Evolutionary conservation across 2,329 filamentous ascomycete genomes (phyloP), one percentile per base, ranked within the genome.

Genomic region (Stemphylium lycopersici): DNA sequence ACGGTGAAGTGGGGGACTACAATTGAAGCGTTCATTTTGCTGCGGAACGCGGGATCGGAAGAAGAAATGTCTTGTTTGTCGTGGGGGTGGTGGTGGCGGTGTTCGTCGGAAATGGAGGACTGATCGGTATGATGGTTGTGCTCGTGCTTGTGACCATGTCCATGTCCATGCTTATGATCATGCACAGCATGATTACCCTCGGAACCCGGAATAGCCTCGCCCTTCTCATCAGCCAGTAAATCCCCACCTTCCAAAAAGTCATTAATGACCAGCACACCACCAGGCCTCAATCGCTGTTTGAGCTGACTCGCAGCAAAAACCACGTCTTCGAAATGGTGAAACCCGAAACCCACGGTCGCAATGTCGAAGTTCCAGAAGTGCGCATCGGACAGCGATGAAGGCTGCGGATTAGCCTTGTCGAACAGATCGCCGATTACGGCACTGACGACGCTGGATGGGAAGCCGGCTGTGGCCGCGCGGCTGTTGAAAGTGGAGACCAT

Each of bases 401-500:
- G 66, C 0, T 52, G 31, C 0, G 71, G 63, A 5, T 69, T 47
- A 4, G 55, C 26, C 31, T 67, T 67, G 33, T 70, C 62, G 40
- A 76, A 69, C 0, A 80, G 59, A 54, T 81, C 69, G 6, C 76
- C 74, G 3, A 66, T 55, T 0, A 70, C 55, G 26, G 71, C 72
- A 13, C 60, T 54, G 33, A 74, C 66, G 13, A 52, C 55, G 2
- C 52, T 36, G 2, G 43, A 22, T 0, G 62, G 42, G 3, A 74
- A 33, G 6, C 61, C 61, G 8, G 65, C 60, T 7, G 52, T 40
- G 3, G 37, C 47, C 16, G 85, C 86, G 22, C 82, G 80, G 10
- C 77, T 74, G 68, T 91, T 92, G 77, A 88, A 93, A 6, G 81
- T 78, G 0, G 78, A 76, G 4, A 90, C 82, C 89, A 92, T 92